Conservation (phyloP, 1,139 yeast species). For the Schizosaccharomyces versatilis region DNA sequence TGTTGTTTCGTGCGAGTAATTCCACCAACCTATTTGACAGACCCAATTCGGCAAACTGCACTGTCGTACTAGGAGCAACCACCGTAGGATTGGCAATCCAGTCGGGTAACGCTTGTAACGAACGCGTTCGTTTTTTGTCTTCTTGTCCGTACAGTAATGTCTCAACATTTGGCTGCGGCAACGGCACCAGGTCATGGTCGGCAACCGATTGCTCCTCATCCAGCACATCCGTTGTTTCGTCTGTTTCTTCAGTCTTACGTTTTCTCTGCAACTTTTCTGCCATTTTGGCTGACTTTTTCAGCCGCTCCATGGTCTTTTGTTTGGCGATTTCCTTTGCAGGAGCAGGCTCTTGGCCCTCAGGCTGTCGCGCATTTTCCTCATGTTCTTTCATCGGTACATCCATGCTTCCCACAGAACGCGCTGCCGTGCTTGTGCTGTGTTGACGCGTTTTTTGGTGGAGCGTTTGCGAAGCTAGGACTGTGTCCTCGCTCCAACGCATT, state of each 20-base stretch:
- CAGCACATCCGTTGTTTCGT: slow-evolving; percentile 11
- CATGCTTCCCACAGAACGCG: too few relatives aligned
- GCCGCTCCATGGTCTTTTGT: neutral
- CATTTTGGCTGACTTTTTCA: neutral
- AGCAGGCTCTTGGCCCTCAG: too few relatives aligned
- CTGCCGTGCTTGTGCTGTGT: too few relatives aligned
- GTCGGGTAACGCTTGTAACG: slow-evolving; percentile 18
- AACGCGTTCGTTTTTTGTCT: neutral
- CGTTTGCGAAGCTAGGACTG: too few relatives aligned
- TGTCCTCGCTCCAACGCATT: too few relatives aligned
- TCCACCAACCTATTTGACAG: slow-evolving; percentile 22
- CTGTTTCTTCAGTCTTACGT: slow-evolving; percentile 11
- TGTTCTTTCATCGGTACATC: too few relatives aligned
- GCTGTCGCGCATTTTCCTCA: too few relatives aligned
- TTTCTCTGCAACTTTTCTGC: neutral
- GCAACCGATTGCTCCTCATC: slow-evolving; percentile 12
- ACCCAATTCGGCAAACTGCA: slow-evolving; percentile 17
- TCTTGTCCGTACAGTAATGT: slow-evolving; percentile 23
- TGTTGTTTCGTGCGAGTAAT: slow-evolving; percentile 29
- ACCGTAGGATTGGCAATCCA: slow-evolving; percentile 53
- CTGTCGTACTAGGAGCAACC: slow-evolving; percentile 19
- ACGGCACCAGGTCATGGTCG: slow-evolving; percentile 35
- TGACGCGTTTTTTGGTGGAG: too few relatives aligned
- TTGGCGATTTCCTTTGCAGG: too few relatives aligned
- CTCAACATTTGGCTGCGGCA: slow-evolving; percentile 53